Conservation (phyloP, 345 rosid species). For the Rubroshorea leprosula region DNA sequence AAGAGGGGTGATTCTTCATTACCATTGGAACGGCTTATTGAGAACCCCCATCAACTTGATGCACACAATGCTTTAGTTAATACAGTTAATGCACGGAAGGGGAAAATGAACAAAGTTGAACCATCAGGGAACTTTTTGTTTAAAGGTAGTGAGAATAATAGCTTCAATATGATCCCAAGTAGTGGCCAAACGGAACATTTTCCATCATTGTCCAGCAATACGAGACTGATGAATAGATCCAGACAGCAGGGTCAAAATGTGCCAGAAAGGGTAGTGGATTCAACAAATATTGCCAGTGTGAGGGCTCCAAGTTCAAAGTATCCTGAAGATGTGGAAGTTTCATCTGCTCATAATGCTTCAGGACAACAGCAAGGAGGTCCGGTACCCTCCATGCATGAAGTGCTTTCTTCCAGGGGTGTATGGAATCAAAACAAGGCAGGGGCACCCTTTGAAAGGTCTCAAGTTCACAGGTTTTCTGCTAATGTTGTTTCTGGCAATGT, state of each 20-base stretch:
- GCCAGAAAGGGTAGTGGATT: conserved; percentile 23
- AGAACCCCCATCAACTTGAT: conserved; percentile 49
- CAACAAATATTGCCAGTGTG: conserved; percentile 14
- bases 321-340: conserved; percentile 41
- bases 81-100: conserved; percentile 43
- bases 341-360: conserved; percentile 25
- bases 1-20: conserved; percentile 77
- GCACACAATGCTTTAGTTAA: conserved; percentile 24
- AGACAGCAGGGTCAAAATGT: conserved; percentile 26
- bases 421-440: conserved; percentile 47
- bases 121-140: conserved; percentile 10
- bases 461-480: conserved; percentile 43
- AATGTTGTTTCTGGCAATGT: conserved; percentile 30
- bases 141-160: conserved; percentile 31
- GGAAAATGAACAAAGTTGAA: conserved; percentile 63
- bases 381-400: conserved; percentile 31
- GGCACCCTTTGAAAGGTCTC: conserved; percentile 39
- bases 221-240: conserved; percentile 21
- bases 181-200: conserved; percentile 35
- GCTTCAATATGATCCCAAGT: conserved; percentile 28
- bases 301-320: conserved; percentile 23
- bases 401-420: conserved; percentile 29
- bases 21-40: conserved; percentile 45
- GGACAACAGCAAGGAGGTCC: conserved; percentile 37
- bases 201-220: conserved; percentile 20